phyloP scores from a whole-genome alignment of 73 alveolate genomes.

The Paramecium tetraurelia region DNA sequence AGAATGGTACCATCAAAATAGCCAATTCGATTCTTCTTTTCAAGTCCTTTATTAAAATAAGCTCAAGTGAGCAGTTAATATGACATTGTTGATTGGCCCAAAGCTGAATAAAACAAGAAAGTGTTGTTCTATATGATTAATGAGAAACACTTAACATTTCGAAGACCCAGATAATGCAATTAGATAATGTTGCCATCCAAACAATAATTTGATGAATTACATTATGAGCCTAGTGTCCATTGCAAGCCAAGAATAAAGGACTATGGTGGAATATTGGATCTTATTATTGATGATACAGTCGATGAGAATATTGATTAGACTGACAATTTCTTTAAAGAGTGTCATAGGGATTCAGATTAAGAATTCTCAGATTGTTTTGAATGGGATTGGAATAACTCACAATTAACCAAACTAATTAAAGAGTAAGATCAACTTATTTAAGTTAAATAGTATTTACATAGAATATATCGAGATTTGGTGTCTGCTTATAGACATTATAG shows the following conservation, averaged over 20 bases:
- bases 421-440: background rate
- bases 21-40: slow-evolving; percentile 10
- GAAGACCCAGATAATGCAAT: slow-evolving; percentile 22
- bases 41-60: background rate
- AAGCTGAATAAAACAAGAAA: background rate
- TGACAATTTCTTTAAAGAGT: slow-evolving; percentile 24
- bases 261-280: slow-evolving; percentile 17
- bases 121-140: slow-evolving; percentile 10
- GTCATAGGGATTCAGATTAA: slow-evolving; percentile 25
- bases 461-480: slow-evolving; percentile 28
- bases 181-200: background rate
- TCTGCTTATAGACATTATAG: slow-evolving; percentile 31
- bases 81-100: background rate
- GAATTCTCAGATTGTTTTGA: slow-evolving; percentile 29
- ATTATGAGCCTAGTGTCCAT: background rate
- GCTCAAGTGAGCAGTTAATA: background rate
- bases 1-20: slow-evolving; percentile 46
- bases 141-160: background rate
- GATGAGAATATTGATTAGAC: background rate
- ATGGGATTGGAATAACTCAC: slow-evolving; percentile 15
- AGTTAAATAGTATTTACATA: background rate
- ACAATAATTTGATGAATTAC: background rate
- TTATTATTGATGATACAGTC: background rate
- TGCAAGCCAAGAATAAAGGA: slow-evolving; percentile 38
- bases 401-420: background rate